These are phyloP conservation scores for Verticillium isaacii DNA, from an alignment of 2,329 filamentous ascomycete species.

Conservation along the genomic window DNA sequence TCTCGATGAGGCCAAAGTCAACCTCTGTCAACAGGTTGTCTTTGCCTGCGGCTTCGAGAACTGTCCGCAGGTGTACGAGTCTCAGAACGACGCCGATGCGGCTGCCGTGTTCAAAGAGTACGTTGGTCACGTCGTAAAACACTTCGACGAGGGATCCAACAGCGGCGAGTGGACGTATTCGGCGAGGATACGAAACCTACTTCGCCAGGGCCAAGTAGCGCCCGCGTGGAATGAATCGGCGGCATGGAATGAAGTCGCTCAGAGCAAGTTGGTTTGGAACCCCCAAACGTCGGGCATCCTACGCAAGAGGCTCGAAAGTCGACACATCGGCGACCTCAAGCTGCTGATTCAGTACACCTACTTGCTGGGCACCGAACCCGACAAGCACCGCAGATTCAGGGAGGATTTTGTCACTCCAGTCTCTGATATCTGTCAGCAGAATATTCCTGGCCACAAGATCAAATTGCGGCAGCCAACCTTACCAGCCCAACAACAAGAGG, in stretches of 20 bases:
- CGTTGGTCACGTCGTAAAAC: slow-evolving; percentile 40
- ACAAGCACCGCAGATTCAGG: slow-evolving; percentile 20
- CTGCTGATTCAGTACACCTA: slow-evolving; percentile 33
- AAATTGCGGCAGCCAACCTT: neutral
- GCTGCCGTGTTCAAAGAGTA: slow-evolving; percentile 37
- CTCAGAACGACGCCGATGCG: slow-evolving; percentile 31
- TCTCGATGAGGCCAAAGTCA: slow-evolving; percentile 35
- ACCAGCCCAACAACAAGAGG: slow-evolving; percentile 10
- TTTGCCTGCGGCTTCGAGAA: slow-evolving; percentile 44
- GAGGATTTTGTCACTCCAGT: slow-evolving; percentile 29
- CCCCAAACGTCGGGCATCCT: slow-evolving; percentile 35
- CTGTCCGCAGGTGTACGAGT: slow-evolving; percentile 39
- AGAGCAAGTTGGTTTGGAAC: slow-evolving; percentile 26
- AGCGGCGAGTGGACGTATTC: slow-evolving; percentile 39
- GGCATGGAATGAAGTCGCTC: slow-evolving; percentile 27
- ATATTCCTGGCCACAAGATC: slow-evolving; percentile 28
- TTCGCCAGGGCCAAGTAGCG: slow-evolving; percentile 32
- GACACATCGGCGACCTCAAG: slow-evolving; percentile 34
- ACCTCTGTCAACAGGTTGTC: slow-evolving; percentile 39
- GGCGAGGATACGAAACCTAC: slow-evolving; percentile 37
- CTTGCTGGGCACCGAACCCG: slow-evolving; percentile 28
- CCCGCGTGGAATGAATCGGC: slow-evolving; percentile 29
- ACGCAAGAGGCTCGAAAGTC: slow-evolving; percentile 39
- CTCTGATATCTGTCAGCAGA: slow-evolving; percentile 27
- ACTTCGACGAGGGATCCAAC: slow-evolving; percentile 37